phyloP scores from a whole-genome alignment of 2,329 filamentous ascomycete genomes.

The Lasiodiplodia sp. region DNA sequence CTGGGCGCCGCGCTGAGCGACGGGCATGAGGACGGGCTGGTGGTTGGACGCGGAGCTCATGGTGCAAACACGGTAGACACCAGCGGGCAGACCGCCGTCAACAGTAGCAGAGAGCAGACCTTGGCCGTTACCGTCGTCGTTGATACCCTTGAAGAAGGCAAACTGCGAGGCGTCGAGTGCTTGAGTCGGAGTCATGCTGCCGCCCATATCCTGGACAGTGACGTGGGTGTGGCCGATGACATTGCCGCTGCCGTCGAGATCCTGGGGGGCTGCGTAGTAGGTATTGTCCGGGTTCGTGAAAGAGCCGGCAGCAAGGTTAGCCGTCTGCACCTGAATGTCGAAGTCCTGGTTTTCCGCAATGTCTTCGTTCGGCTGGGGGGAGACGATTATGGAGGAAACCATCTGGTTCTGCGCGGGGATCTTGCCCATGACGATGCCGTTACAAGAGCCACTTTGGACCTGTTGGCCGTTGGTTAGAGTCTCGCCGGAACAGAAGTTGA shows the following conservation, averaged over 20 bases:
- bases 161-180: slow-evolving; percentile 55
- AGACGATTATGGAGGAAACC: slow-evolving; percentile 62
- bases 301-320: slow-evolving; percentile 59
- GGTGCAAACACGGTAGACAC: slow-evolving; percentile 60
- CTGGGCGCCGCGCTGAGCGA: slow-evolving; percentile 62
- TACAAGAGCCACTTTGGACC: slow-evolving; percentile 60
- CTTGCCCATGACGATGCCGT: slow-evolving; percentile 65
- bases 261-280: slow-evolving; percentile 64
- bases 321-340: slow-evolving; percentile 56
- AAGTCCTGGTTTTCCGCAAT: slow-evolving; percentile 54
- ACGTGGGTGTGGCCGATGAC: slow-evolving; percentile 60
- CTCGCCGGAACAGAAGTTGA: slow-evolving; percentile 65
- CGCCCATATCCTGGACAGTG: slow-evolving; percentile 58
- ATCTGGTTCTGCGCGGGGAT: slow-evolving; percentile 61
- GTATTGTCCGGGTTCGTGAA: slow-evolving; percentile 63
- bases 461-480: slow-evolving; percentile 64
- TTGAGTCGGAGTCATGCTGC: slow-evolving; percentile 43
- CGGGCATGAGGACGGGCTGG: slow-evolving; percentile 65
- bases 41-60: slow-evolving; percentile 61
- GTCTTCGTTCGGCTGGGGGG: slow-evolving; percentile 53
- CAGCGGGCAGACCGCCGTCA: slow-evolving; percentile 55
- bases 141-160: slow-evolving; percentile 66
- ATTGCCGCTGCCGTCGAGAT: slow-evolving; percentile 49
- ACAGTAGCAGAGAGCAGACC: slow-evolving; percentile 57
- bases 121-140: slow-evolving; percentile 58